phyloP scores from a whole-genome alignment of 2,329 filamentous ascomycete genomes.

The Acrodontium crateriforme region DNA sequence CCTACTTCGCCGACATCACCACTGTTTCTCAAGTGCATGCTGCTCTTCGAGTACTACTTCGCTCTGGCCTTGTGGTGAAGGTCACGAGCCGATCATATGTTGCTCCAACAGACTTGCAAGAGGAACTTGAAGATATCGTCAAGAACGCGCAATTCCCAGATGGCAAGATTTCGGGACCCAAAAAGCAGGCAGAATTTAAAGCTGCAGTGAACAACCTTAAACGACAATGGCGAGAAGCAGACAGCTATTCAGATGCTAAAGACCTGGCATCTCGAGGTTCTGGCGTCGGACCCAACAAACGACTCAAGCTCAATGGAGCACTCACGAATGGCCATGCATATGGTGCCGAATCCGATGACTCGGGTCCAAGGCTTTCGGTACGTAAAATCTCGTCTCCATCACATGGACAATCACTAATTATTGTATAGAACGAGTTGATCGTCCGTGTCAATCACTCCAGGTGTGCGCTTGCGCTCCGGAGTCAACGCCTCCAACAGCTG shows the following conservation, averaged over 20 bases:
- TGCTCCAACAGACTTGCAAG: slow-evolving; percentile 42
- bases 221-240: slow-evolving; percentile 35
- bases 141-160: slow-evolving; percentile 40
- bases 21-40: slow-evolving; percentile 28
- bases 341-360: slow-evolving; percentile 12
- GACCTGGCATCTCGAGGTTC: slow-evolving; percentile 14
- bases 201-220: slow-evolving; percentile 42
- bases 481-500: slow-evolving; percentile 59
- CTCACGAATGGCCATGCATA: slow-evolving; percentile 17
- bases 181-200: slow-evolving; percentile 51
- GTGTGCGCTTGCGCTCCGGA: slow-evolving; percentile 69
- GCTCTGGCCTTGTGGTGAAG: slow-evolving; percentile 53
- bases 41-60: slow-evolving; percentile 38
- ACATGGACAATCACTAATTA: slow-evolving; percentile 12
- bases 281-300: slow-evolving; percentile 15
- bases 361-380: slow-evolving; percentile 23
- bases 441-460: slow-evolving; percentile 77
- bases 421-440: slow-evolving; percentile 50
- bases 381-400: slow-evolving; percentile 9
- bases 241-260: slow-evolving; percentile 19
- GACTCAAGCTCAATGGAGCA: slow-evolving; percentile 20
- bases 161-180: slow-evolving; percentile 44
- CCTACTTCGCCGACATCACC: slow-evolving; percentile 14
- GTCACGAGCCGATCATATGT: slow-evolving; percentile 37
- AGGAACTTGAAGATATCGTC: slow-evolving; percentile 49